Evolutionary conservation across 495 filamentous ascomycete genomes (phyloP).

Genomic region (Usnea hakonensis): DNA sequence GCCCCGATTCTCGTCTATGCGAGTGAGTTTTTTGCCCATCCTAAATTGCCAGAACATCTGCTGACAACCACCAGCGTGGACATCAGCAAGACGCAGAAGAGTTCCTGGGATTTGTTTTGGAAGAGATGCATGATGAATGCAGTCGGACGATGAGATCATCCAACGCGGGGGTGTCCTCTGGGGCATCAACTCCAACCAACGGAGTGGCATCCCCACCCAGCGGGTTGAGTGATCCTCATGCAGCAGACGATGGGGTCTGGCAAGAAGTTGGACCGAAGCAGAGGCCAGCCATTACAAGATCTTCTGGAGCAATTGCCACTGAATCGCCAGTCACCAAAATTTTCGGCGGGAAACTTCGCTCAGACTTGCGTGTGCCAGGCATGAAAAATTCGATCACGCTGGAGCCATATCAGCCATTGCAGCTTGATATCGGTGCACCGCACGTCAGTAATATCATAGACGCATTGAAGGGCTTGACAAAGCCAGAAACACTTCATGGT

Average conservation of each 20-base stretch:
- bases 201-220: conserved; percentile 33
- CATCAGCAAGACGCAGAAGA: conserved; percentile 99
- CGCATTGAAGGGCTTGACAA: conserved; percentile 77
- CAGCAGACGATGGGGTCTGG: conserved; percentile 56
- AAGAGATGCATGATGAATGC: conserved; percentile 90
- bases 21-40: conserved; percentile 43
- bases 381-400: conserved; percentile 83
- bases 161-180: conserved; percentile 33
- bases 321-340: conserved; percentile 88
- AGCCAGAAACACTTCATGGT: conserved; percentile 73
- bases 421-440: conserved; percentile 83
- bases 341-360: conserved; percentile 86
- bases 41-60: conserved; percentile 5
- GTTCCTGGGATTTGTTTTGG: conserved; percentile 88
- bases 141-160: conserved; percentile 59
- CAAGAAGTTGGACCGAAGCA: conserved; percentile 91
- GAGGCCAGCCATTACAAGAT: conserved; percentile 75
- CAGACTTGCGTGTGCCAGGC: conserved; percentile 79
- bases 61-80: conserved; percentile 55
- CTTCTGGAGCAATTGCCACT: conserved; percentile 63
- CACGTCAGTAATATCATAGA: conserved; percentile 86
- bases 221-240: conserved; percentile 24
- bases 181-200: conserved; percentile 36
- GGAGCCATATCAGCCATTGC: conserved; percentile 88
- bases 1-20: conserved; percentile 86